phyloP scores from a whole-genome alignment of 352 stramenopile species.

The Pythium coloratum region DNA sequence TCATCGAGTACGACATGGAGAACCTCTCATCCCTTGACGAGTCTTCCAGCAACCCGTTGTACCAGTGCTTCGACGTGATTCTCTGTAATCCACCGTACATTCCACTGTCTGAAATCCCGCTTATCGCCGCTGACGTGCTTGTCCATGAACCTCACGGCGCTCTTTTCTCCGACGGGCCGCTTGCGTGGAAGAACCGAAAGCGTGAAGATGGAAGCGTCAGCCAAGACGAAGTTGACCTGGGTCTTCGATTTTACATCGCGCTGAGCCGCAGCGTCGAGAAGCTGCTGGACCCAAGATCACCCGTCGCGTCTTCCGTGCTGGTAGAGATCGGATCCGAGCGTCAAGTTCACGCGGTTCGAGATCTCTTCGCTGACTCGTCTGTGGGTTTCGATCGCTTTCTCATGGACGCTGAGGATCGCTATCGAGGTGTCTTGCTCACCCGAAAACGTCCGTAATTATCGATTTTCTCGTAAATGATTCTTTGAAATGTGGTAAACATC shows the following conservation, averaged over 20 bases:
- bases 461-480: background rate
- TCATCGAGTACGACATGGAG: constrained; percentile 42
- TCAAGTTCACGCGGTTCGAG: constrained; percentile 45
- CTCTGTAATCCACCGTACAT: constrained; percentile 81
- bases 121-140: constrained; percentile 62
- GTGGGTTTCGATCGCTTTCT: constrained; percentile 19
- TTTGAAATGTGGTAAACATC: background rate
- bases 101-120: constrained; percentile 43
- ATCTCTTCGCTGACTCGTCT: constrained; percentile 33
- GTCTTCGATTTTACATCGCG: constrained; percentile 55
- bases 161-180: constrained; percentile 58
- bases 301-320: constrained; percentile 27
- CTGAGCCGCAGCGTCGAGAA: constrained; percentile 36
- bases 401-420: constrained; percentile 9
- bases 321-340: constrained; percentile 61
- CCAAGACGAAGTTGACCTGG: constrained; percentile 28
- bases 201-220: background rate
- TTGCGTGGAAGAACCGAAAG: constrained; percentile 7
- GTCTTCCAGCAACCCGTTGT: constrained; percentile 14
- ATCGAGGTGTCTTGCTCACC: constrained; percentile 22
- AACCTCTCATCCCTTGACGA: constrained; percentile 11
- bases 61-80: constrained; percentile 61
- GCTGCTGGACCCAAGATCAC: constrained; percentile 30
- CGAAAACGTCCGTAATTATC: background rate
- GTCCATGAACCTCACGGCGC: constrained; percentile 70